These are phyloP conservation scores for Phyllosticta citrichinensis DNA, from an alignment of 2,329 filamentous ascomycete species.

Conservation along the genomic window DNA sequence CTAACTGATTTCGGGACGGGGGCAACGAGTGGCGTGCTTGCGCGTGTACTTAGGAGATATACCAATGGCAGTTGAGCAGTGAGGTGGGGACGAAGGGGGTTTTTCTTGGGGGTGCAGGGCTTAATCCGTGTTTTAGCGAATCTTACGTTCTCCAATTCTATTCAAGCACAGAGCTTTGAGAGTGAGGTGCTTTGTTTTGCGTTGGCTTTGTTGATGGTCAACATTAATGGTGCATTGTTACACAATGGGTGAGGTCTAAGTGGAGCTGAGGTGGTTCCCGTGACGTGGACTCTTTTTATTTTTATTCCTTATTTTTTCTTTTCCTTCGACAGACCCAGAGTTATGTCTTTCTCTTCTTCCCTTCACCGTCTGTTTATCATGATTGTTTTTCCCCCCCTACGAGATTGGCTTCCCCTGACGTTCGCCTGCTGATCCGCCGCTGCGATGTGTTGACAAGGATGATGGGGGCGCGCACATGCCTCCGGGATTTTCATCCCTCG, in stretches of 20 bases:
- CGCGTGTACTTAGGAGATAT: constrained; percentile 3
- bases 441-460: constrained; percentile 3
- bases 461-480: constrained; percentile 2
- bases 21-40: constrained; percentile 3
- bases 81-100: not conserved
- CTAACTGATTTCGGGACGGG: not conserved
- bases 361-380: not conserved
- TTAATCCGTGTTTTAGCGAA: not conserved
- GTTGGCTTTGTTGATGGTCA: not conserved
- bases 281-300: not conserved
- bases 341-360: not conserved
- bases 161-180: not conserved
- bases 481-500: not conserved
- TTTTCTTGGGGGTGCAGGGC: not conserved
- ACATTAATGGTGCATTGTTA: not conserved
- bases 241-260: not conserved
- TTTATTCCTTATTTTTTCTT: not conserved
- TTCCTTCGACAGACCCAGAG: not conserved
- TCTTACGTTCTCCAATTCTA: not conserved
- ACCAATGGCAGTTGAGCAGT: not conserved
- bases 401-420: constrained; percentile 4
- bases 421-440: constrained; percentile 5
- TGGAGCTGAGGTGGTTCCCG: not conserved
- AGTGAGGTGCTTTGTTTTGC: not conserved
- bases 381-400: not conserved